These are phyloP conservation scores for Botrytis pseudocinerea DNA, from an alignment of 2,329 filamentous ascomycete genomes.

Conservation along the genomic window DNA sequence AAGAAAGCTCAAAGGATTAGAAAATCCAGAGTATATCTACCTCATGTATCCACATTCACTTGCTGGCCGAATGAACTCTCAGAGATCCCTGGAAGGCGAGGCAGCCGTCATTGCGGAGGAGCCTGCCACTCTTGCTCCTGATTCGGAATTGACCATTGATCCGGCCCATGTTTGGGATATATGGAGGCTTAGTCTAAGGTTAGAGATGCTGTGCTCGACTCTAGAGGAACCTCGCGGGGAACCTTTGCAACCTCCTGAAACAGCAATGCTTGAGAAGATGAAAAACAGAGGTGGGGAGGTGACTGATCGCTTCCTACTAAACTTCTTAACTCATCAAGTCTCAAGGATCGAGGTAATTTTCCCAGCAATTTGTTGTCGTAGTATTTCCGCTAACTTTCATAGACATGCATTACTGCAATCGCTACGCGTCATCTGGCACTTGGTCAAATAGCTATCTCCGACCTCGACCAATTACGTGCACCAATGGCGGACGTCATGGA, in stretches of 20 bases:
- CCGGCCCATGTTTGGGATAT: constrained; percentile 78
- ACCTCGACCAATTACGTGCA: constrained; percentile 71
- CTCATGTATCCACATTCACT: constrained; percentile 91
- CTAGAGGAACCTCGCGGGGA: constrained; percentile 66
- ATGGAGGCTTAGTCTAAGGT: constrained; percentile 82
- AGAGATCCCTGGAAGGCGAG: constrained; percentile 43
- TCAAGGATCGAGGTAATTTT: constrained; percentile 82
- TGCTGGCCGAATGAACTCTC: constrained; percentile 73
- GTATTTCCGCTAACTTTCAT: constrained; percentile 29
- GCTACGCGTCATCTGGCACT: constrained; percentile 75
- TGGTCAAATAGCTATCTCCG: constrained; percentile 61
- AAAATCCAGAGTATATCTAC: constrained; percentile 95
- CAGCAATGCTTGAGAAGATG: constrained; percentile 75
- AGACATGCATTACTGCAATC: constrained; percentile 82
- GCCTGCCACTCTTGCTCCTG: constrained; percentile 63
- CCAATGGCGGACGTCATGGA: constrained; percentile 74
- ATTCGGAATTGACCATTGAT: constrained; percentile 70
- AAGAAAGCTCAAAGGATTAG: constrained; percentile 91
- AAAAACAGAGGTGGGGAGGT: constrained; percentile 76
- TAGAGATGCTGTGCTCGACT: constrained; percentile 90
- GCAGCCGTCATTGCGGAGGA: constrained; percentile 46
- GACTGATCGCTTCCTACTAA: constrained; percentile 82
- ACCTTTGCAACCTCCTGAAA: constrained; percentile 75
- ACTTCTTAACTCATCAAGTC: constrained; percentile 92
- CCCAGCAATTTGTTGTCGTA: constrained; percentile 26